Base-by-base conservation (phyloP, 2,329 filamentous ascomycete genomes). In the Gremmenia infestans region DNA sequence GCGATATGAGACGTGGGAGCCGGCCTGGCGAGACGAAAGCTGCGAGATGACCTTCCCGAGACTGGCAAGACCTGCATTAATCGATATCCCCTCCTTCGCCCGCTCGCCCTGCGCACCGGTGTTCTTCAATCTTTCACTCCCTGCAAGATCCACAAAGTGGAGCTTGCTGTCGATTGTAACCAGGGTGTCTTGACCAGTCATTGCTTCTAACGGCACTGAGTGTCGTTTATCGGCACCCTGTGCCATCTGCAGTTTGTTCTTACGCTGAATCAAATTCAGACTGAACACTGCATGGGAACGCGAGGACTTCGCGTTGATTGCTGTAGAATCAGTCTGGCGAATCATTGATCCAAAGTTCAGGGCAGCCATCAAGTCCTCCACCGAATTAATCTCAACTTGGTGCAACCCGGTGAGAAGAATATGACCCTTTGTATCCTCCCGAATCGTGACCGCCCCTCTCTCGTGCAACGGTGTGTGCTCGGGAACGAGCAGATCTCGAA, bases 31-130 rank as follows among this genome's bases (percentile, higher is more conserved):
- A 17, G 92, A 96, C 1, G 94, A 99, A 43, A 99, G 81, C 73
- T 99, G 94, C 36, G 94, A 96, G 68, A 99, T 99, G 72, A 99
- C 94, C 72, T 99, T 99, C 70, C 94, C 94, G 25, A 99, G 78
- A 58, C 92, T 93, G 50, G 94, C 94, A 58, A 99, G 82, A 57
- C 94, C 94, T 40, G 89, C 94, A 68, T 99, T 99, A 78, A 99
- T 99, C 12, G 93, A 96, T 58, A 99, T 99, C 65, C 94, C 94
- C 72, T 99, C 94, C 71, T 86, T 93, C 40, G 94, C 94, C 55
- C 94, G 83, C 65, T 97, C 94, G 45, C 94, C 94, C 60, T 96
- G 92, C 0, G 94, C 94, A 36, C 91, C 91, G 0, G 94, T 99
- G 67, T 99, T 97, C 76, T 99, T 99, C 67, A 99, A 77, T 65